These are phyloP conservation scores for Rossbeevera mucosa DNA, from an alignment of 768 basidiomycete genomes.

Conservation along the genomic window DNA sequence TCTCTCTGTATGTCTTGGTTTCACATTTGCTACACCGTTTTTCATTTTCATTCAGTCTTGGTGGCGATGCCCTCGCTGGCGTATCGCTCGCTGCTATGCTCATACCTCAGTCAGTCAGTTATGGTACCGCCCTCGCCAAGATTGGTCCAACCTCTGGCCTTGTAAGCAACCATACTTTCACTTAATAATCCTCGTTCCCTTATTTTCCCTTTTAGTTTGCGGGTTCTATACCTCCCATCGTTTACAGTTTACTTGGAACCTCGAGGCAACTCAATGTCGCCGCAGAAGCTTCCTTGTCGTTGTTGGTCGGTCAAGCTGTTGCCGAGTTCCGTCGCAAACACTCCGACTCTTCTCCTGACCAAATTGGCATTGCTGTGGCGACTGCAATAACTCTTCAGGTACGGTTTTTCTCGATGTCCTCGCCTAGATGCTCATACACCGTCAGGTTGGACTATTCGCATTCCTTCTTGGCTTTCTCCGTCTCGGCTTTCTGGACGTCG, in stretches of 20 bases:
- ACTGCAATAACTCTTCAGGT: slow-evolving; percentile 86
- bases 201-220: slow-evolving; percentile 51
- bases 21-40: not conserved
- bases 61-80: slow-evolving; percentile 78
- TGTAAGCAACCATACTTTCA: slow-evolving; percentile 39
- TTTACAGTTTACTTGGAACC: slow-evolving; percentile 87
- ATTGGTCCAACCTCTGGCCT: slow-evolving; percentile 82
- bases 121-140: slow-evolving; percentile 83
- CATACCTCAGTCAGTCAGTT: slow-evolving; percentile 86
- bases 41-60: slow-evolving; percentile 36
- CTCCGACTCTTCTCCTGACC: slow-evolving; percentile 38
- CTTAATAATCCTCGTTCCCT: not conserved
- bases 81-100: slow-evolving; percentile 81
- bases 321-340: slow-evolving; percentile 57
- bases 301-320: slow-evolving; percentile 85
- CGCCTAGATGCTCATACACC: not conserved
- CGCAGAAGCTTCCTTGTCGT: slow-evolving; percentile 83
- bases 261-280: slow-evolving; percentile 79
- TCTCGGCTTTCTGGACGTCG: slow-evolving; percentile 90
- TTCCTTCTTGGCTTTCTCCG: slow-evolving; percentile 84
- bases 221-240: slow-evolving; percentile 80
- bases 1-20: slow-evolving; percentile 50
- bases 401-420: slow-evolving; percentile 5
- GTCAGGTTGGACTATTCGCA: slow-evolving; percentile 77
- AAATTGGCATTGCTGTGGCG: slow-evolving; percentile 60